A percentile compares a stretch with the other conserved stretches of the same genome.
These are phyloP conservation scores for Polytrichum formosum DNA, from an alignment of 225 moss, liverwort and hornwort genomes.

Conservation along the genomic window DNA sequence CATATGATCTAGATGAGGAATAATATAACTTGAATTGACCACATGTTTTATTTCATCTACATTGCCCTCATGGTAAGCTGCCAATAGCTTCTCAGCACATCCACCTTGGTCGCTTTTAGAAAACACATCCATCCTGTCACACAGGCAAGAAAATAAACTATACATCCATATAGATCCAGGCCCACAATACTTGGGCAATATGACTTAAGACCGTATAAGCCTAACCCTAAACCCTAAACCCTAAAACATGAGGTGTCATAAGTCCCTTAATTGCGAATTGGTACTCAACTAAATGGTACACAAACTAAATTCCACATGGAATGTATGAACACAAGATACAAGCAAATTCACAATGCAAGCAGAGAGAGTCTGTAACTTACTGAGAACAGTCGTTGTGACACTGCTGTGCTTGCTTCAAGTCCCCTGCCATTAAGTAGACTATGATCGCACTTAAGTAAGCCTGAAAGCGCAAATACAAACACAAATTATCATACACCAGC, in stretches of 20 bases:
- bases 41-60: conserved; percentile 67
- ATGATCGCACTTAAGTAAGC: conserved; percentile 87
- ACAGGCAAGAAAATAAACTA: no score
- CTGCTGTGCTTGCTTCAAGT: conserved; percentile 81
- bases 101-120: conserved; percentile 82
- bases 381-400: conserved; percentile 85
- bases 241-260: no score
- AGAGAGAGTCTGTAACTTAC: conserved; percentile 22
- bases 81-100: conserved; percentile 73
- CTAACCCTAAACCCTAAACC: neutral
- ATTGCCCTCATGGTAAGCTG: conserved; percentile 58
- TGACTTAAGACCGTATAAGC: neutral
- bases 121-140: conserved; percentile 73
- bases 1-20: conserved; percentile 95
- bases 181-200: no score
- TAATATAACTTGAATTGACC: conserved; percentile 55
- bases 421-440: conserved; percentile 67
- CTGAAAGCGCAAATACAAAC: conserved; percentile 39
- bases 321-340: no score
- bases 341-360: no score
- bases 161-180: no score
- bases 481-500: neutral
- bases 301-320: no score
- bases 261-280: no score
- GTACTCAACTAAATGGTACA: no score